phyloP scores from a whole-genome alignment of 2,329 filamentous ascomycete genomes.

The Coniochaeta sp. region DNA sequence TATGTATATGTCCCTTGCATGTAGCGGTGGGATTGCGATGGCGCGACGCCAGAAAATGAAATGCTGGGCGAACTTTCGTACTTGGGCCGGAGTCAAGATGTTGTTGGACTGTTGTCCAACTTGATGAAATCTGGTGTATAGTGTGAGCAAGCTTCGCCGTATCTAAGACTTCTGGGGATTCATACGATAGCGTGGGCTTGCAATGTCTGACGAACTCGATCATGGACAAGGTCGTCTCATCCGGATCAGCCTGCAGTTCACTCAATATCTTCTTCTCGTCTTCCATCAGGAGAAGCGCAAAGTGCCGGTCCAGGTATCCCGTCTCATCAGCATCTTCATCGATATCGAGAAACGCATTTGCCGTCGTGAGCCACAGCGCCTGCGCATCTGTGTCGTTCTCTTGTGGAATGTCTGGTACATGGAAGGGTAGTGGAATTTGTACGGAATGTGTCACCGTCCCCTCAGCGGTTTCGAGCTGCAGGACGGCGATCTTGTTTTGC shows the following conservation, averaged over 20 bases:
- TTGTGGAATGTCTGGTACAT: constrained; percentile 65
- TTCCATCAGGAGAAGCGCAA: constrained; percentile 76
- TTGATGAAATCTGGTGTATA: constrained; percentile 46
- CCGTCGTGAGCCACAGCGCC: constrained; percentile 81
- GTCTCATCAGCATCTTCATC: constrained; percentile 64
- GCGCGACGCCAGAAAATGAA: constrained; percentile 95
- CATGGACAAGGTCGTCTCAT: constrained; percentile 69
- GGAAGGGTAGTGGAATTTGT: constrained; percentile 59
- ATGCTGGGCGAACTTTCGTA: constrained; percentile 83
- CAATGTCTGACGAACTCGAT: constrained; percentile 75
- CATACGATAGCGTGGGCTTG: constrained; percentile 57
- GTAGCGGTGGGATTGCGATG: constrained; percentile 82
- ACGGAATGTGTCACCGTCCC: constrained; percentile 55
- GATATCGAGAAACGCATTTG: constrained; percentile 65
- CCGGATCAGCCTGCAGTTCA: constrained; percentile 69
- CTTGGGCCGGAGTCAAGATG: constrained; percentile 68
- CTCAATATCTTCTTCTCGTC: constrained; percentile 69
- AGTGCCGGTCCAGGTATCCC: constrained; percentile 72
- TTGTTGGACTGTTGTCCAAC: constrained; percentile 55
- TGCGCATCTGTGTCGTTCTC: constrained; percentile 62
- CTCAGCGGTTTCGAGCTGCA: constrained; percentile 61
- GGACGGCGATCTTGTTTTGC: constrained; percentile 76
- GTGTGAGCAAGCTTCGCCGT: constrained; percentile 16
- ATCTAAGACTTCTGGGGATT: constrained; percentile 7
- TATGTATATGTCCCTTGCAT: constrained; percentile 84